These are phyloP conservation scores for Botryotinia globosa DNA, from an alignment of 2,329 filamentous ascomycete species.

Conservation along the genomic window DNA sequence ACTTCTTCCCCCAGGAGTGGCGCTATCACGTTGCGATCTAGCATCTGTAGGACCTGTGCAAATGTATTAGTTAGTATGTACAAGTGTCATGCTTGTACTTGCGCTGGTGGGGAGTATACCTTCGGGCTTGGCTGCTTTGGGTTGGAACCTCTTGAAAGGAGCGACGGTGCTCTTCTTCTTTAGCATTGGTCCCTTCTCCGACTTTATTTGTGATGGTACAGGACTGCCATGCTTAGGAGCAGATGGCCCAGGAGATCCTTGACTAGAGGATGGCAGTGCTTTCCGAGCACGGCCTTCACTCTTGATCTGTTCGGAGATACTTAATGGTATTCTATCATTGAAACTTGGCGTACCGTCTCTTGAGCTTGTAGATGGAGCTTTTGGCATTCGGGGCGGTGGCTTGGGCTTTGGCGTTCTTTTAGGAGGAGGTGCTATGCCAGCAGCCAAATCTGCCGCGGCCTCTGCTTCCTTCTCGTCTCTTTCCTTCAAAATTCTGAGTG, in stretches of 20 bases:
- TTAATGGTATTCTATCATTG: slow-evolving; percentile 28
- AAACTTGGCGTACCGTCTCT: slow-evolving; percentile 29
- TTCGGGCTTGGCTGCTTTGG: slow-evolving; percentile 28
- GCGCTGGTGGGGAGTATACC: slow-evolving; percentile 19
- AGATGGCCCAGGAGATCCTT: slow-evolving; percentile 31
- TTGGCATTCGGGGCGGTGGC: slow-evolving; percentile 28
- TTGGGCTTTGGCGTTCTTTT: slow-evolving; percentile 21
- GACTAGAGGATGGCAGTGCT: slow-evolving; percentile 30
- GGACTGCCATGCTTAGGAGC: slow-evolving; percentile 29
- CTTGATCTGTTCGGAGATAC: slow-evolving; percentile 37
- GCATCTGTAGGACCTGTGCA: slow-evolving; percentile 16
- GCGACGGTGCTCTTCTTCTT: slow-evolving; percentile 35
- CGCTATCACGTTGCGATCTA: slow-evolving; percentile 24
- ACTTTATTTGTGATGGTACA: slow-evolving; percentile 16
- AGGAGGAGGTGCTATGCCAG: slow-evolving; percentile 3
- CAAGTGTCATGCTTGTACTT: neutral
- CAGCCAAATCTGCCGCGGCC: slow-evolving; percentile 19
- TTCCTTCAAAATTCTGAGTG: slow-evolving; percentile 32
- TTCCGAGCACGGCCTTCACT: slow-evolving; percentile 34
- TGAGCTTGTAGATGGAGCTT: slow-evolving; percentile 28
- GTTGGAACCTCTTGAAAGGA: slow-evolving; percentile 26
- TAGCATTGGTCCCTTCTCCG: slow-evolving; percentile 23
- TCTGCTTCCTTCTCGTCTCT: slow-evolving; percentile 31
- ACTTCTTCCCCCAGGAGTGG: slow-evolving; percentile 23
- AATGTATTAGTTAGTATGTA: slow-evolving; percentile 5